Evolutionary conservation across 2,329 filamentous ascomycete genomes (phyloP), one percentile per base, ranked within the genome.

Genomic region (Aureobasidium sp.): DNA sequence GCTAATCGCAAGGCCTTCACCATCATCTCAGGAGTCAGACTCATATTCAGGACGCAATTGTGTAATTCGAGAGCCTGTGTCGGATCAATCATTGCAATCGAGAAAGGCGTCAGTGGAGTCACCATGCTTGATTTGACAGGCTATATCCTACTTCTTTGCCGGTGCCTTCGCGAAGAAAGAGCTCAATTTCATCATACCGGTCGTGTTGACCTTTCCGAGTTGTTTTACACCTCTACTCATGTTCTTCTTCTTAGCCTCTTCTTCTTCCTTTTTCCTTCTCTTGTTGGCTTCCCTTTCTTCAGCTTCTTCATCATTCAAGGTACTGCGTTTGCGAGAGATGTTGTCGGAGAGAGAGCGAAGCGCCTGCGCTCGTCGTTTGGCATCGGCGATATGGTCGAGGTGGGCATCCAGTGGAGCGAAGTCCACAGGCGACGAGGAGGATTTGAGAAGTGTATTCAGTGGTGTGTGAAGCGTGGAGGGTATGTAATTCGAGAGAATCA

Each of bases 151-250:
- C 41, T 62, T 62, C 44, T 74, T 75, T 32, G 60, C 65, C 9
- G 69, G 65, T 59, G 76, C 77, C 77, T 93, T 95, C 64, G 85
- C 85, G 74, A 99, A 99, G 77, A 99, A 99, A 65, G 87, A 84
- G 72, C 90, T 96, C 83, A 99, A 84, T 79, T 97, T 99, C 82
- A 89, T 94, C 94, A 99, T 99, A 1, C 94, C 94, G 26, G 77
- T 84, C 0, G 88, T 92, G 75, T 97, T 89, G 52, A 92, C 93
- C 77, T 97, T 99, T 73, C 89, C 89, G 70, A 99, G 73, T 52
- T 92, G 83, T 71, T 86, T 87, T 1, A 97, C 85, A 0, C 85
- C 92, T 32, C 86, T 81, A 65, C 89, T 94, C 76, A 90, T 84
- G 2, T 83, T 84, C 77, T 95, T 92, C 75, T 87, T 92, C 73